phyloP scores from a whole-genome alignment of 2,329 filamentous ascomycete genomes.

The Pseudogymnoascus sp. region DNA sequence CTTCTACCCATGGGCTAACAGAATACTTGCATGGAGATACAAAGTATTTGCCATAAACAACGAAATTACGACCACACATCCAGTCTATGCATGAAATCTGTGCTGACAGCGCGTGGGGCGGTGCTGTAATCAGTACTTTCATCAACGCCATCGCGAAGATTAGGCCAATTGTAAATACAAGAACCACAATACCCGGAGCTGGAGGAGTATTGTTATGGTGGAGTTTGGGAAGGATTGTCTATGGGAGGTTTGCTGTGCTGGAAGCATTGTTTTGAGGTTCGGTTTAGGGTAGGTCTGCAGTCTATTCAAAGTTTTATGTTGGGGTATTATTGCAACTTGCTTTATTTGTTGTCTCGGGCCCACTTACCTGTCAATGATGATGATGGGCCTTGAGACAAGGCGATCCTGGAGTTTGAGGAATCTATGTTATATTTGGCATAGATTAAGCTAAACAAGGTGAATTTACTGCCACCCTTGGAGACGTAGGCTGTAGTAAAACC shows the following conservation, averaged over 20 bases:
- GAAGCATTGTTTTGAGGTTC: neutral
- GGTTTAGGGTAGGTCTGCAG: neutral
- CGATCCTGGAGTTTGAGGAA: neutral
- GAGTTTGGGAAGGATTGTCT: neutral
- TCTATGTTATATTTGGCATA: neutral
- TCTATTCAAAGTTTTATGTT: neutral
- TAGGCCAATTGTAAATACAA: neutral
- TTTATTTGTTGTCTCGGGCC: neutral
- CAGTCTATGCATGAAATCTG: neutral
- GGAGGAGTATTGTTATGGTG: neutral
- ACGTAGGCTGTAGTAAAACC: neutral
- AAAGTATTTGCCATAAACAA: neutral
- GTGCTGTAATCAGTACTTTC: neutral
- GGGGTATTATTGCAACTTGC: neutral
- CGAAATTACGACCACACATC: neutral
- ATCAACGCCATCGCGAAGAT: neutral
- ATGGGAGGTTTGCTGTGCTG: neutral
- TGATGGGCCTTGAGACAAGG: neutral
- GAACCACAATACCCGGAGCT: neutral
- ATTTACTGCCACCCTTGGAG: neutral
- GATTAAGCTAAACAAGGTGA: no score
- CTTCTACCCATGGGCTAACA: slow-evolving; percentile 27
- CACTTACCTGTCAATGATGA: neutral
- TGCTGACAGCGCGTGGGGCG: neutral
- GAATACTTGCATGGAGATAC: neutral